These are phyloP conservation scores for Pilatotrama ljubarskyi DNA, from an alignment of 768 basidiomycete genomes.

Conservation along the genomic window DNA sequence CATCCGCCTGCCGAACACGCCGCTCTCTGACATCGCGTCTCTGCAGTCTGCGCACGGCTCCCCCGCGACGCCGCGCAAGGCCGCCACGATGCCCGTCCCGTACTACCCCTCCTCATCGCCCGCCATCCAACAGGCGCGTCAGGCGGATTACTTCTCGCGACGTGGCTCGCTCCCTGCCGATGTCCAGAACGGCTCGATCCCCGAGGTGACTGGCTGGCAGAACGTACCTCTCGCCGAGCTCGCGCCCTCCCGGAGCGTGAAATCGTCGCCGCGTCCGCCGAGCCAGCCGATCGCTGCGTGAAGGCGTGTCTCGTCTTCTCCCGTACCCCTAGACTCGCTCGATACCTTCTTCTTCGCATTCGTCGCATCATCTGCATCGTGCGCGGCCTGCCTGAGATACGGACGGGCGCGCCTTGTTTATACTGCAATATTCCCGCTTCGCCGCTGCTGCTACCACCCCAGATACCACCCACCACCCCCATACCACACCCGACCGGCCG, in stretches of 20 bases:
- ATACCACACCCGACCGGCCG: conserved; percentile 16
- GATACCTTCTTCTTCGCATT: conserved; percentile 9
- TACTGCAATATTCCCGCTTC: conserved; percentile 17
- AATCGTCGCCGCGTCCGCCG: conserved; percentile 23
- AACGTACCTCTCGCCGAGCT: conserved; percentile 32
- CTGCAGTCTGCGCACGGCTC: conserved; percentile 30
- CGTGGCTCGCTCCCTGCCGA: conserved; percentile 27
- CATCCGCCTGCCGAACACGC: conserved; percentile 74
- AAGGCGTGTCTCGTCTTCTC: background rate
- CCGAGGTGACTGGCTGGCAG: conserved; percentile 40
- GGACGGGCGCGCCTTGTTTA: conserved; percentile 22
- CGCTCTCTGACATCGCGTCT: conserved; percentile 68
- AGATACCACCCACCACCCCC: conserved; percentile 20
- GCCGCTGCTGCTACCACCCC: background rate
- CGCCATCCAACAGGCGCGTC: conserved; percentile 16
- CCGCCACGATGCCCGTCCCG: conserved; percentile 29
- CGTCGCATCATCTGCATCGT: background rate
- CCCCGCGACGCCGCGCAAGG: conserved; percentile 31
- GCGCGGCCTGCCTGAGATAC: conserved; percentile 1
- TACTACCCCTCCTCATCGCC: conserved; percentile 23
- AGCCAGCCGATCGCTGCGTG: conserved; percentile 30
- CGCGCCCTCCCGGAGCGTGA: conserved; percentile 22
- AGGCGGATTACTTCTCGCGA: conserved; percentile 29
- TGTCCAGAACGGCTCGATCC: conserved; percentile 25
- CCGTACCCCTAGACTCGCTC: background rate